Percentiles rank a stretch among this genome's conserved stretches.
phyloP scores from a whole-genome alignment of 2,329 filamentous ascomycete species.

The Graphium sp. region DNA sequence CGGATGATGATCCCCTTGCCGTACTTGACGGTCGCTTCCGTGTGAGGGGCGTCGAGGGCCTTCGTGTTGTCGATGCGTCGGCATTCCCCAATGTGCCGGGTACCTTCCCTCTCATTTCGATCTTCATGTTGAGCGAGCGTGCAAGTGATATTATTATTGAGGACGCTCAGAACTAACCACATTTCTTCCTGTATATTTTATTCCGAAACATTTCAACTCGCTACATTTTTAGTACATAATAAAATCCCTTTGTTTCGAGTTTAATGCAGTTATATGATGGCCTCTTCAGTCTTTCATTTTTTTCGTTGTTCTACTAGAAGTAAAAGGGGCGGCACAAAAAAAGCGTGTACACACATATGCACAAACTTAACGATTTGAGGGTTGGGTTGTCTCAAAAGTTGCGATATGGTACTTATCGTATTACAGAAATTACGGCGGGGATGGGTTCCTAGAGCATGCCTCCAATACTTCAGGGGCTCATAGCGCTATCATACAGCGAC shows the following conservation, averaged over 20 bases:
- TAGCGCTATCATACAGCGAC: no score
- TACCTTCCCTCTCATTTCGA: conserved; percentile 27
- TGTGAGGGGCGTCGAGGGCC: conserved; percentile 31
- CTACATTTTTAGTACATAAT: not conserved
- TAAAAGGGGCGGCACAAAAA: no score
- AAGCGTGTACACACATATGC: no score
- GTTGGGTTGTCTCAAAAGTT: no score
- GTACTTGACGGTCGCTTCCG: conserved; percentile 37
- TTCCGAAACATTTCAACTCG: not conserved
- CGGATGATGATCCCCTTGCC: conserved; percentile 29
- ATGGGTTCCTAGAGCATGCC: no score
- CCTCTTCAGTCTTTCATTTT: no score
- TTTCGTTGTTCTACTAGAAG: no score
- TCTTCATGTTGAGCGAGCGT: conserved; percentile 40
- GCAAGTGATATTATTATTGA: conserved; percentile 12
- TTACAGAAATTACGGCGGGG: no score
- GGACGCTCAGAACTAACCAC: not conserved
- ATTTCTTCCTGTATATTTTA: not conserved
- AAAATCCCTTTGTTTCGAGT: not conserved
- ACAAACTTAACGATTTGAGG: no score
- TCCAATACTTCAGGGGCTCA: no score
- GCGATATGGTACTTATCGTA: no score
- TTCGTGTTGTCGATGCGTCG: conserved; percentile 44
- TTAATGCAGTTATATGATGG: no score
- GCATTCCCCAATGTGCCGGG: conserved; percentile 32